Evolutionary conservation across 345 rosid species (phyloP), one percentile per base, ranked within the genome.

Genomic region (Euphorbia peplus): DNA sequence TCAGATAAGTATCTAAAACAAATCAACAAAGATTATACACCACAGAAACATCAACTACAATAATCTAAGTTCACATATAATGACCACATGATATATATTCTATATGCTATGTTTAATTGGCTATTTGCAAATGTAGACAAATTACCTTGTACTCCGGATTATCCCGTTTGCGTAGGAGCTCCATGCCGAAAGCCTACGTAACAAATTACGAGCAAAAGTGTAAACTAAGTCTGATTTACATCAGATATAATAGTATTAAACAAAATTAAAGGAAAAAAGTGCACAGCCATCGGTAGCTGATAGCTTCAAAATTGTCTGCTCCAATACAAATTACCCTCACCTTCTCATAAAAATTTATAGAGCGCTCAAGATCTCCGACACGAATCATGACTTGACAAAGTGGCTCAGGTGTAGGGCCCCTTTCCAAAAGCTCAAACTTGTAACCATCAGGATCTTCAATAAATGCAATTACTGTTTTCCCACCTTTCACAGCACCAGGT

Each of bases 321-420:
- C 60, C 29, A 63, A 29, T 1, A 5, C 18, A 70, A 69, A 51
- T 51, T 64, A 54, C 24, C 28, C 80, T 83, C 70, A 95, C 99
- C 89, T 90, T 87, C 87, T 95, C 93, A 32, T 91, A 95, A 77
- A 95, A 95, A 39, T 85, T 90, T 69, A 95, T 85, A 55, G 99
- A 79, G 63, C 88, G 95, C 67, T 87, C 90, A 53, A 95, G 96
- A 86, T 95, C 97, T 28, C 98, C 97, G 77, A 95, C 99, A 64
- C 96, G 98, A 71, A 95, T 96, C 99, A 95, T 95, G 73, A 95
- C 97, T 84, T 95, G 98, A 79, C 99, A 95, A 47, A 95, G 74
- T 37, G 99, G 99, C 81, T 95, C 99, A 7, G 98, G 99, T 37
- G 99, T 95, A 66, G 96, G 93, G 57, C 90, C 95, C 75, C 99